Evolutionary conservation across 2,329 filamentous ascomycete species (phyloP).

Genomic region (Diaporthe vaccinii): DNA sequence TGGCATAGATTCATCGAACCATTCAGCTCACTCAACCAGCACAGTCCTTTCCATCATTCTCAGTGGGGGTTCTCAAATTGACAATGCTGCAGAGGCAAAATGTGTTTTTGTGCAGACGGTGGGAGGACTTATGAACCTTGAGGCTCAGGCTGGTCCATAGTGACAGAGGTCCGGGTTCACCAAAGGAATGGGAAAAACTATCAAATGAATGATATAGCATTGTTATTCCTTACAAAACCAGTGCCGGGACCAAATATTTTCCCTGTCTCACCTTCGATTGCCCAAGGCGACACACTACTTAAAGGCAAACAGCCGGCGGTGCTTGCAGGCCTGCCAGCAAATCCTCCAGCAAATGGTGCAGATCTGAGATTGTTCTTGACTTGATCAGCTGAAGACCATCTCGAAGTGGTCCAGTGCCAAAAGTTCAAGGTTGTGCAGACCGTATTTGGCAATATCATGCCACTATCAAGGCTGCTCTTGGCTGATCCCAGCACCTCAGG

Average conservation of each 20-base stretch:
- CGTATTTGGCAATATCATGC: not conserved
- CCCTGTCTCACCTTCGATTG: not conserved
- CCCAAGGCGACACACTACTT: no score
- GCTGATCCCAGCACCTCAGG: not conserved
- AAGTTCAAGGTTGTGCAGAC: not conserved
- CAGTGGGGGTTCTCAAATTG: no score
- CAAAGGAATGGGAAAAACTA: no score
- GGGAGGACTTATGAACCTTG: not conserved
- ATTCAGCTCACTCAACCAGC: no score
- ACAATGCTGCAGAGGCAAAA: not conserved
- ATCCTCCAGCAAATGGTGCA: not conserved
- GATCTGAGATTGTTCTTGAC: not conserved
- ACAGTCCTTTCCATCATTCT: not conserved
- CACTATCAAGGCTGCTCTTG: not conserved
- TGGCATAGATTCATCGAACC: no score
- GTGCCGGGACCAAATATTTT: not conserved
- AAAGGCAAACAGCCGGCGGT: no score
- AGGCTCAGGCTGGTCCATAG: not conserved
- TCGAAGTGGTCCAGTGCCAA: not conserved
- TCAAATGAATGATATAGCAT: no score
- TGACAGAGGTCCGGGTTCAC: rapidly evolving
- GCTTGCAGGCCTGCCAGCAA: not conserved
- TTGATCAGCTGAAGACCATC: not conserved
- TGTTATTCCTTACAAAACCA: not conserved
- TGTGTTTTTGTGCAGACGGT: not conserved